A percentile compares a stretch with the other conserved stretches of the same genome.
phyloP scores from a whole-genome alignment of 768 basidiomycete species.

The Trametes gibbosa region DNA sequence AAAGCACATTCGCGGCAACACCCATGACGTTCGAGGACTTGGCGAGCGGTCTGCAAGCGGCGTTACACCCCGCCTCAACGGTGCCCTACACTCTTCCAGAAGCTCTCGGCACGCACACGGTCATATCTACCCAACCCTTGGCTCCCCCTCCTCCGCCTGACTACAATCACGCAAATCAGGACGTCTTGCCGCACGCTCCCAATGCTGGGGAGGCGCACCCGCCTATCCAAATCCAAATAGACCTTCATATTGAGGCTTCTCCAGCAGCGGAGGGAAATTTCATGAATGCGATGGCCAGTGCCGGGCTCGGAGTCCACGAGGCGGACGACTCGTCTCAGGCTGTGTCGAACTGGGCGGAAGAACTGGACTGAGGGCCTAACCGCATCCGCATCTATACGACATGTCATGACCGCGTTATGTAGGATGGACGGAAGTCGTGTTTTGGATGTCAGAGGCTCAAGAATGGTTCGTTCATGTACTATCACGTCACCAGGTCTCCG shows the following conservation, averaged over 20 bases:
- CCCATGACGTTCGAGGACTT: neutral
- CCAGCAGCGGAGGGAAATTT: neutral
- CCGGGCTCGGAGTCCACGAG: neutral
- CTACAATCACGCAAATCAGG: neutral
- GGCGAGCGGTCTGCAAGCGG: neutral
- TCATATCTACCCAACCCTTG: no score
- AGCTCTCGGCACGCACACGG: no score
- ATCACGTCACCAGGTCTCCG: no score
- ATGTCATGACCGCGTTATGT: no score
- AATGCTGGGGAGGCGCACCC: neutral
- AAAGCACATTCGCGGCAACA: no score
- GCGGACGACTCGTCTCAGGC: neutral
- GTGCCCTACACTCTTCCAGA: no score
- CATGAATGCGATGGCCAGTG: neutral
- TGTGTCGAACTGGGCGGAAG: neutral
- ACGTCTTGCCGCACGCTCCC: neutral
- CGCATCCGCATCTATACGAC: neutral
- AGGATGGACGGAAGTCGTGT: no score
- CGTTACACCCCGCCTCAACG: no score
- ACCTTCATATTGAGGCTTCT: neutral
- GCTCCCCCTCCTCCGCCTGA: no score
- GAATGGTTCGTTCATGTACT: no score
- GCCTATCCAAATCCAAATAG: slow-evolving; percentile 4
- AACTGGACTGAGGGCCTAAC: neutral
- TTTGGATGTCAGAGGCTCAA: no score